phyloP scores from a whole-genome alignment of 163 green algal species.

The Coccomyxa subellipsoidea region DNA sequence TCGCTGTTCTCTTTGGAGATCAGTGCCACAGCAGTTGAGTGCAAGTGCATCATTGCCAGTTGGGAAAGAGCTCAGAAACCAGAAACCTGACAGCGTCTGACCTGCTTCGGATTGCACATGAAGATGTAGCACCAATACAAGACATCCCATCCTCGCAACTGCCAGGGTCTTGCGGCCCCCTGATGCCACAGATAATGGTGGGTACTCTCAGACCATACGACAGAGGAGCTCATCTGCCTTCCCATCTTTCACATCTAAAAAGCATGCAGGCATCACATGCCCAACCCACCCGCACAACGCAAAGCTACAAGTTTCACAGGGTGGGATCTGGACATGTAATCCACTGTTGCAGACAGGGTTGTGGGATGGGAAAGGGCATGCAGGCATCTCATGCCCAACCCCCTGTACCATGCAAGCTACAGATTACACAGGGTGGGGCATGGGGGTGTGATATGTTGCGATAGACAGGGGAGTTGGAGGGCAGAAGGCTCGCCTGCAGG shows the following conservation, averaged over 20 bases:
- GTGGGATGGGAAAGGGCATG: background rate
- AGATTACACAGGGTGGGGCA: no score
- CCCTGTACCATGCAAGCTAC: background rate
- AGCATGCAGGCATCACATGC: background rate
- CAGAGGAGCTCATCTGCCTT: background rate
- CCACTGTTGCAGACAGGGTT: background rate
- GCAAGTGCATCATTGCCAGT: background rate
- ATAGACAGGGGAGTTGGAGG: background rate
- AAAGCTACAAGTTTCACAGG: background rate
- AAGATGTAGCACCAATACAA: background rate
- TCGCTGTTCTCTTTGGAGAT: background rate
- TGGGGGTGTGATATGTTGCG: no score
- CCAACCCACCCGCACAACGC: background rate
- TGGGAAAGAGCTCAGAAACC: background rate
- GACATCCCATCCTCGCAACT: background rate
- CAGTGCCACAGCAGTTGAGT: background rate
- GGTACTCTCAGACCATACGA: background rate
- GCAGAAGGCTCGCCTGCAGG: slow-evolving; percentile 19
- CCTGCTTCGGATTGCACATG: slow-evolving; percentile 6
- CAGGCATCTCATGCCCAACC: background rate
- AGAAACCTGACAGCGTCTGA: background rate
- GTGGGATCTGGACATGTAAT: background rate
- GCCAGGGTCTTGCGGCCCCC: background rate
- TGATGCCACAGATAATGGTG: background rate
- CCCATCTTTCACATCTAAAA: background rate